Conservation (phyloP, 1,139 yeast genomes). For the Diutina ranongensis region DNA sequence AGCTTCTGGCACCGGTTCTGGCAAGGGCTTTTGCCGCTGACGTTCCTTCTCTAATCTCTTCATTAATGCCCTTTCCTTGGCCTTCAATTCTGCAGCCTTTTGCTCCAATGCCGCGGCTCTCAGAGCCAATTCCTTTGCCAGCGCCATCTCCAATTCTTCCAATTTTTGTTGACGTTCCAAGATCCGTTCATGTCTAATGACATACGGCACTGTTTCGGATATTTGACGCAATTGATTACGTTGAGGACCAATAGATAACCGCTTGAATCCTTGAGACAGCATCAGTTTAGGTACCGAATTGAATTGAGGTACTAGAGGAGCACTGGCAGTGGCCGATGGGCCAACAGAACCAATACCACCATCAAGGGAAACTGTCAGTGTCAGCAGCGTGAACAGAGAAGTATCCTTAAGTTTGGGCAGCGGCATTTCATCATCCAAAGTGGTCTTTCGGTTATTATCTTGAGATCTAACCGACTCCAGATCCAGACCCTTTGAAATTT, state of each 20-base stretch:
- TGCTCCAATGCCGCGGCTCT: constrained; percentile 69
- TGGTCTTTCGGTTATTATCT: constrained; percentile 14
- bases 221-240: constrained; percentile 62
- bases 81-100: constrained; percentile 63
- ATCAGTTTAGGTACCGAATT: not conserved
- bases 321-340: not conserved
- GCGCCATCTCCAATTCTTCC: constrained; percentile 67
- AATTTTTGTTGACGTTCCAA: constrained; percentile 65
- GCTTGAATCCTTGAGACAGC: constrained; percentile 26
- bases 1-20: not conserved
- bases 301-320: not conserved
- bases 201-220: constrained; percentile 74
- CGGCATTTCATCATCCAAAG: constrained; percentile 19
- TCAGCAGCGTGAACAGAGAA: constrained; percentile 21
- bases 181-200: constrained; percentile 63
- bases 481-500: constrained; percentile 18
- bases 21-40: constrained; percentile 5
- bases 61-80: constrained; percentile 45
- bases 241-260: constrained; percentile 49
- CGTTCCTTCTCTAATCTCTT: constrained; percentile 21
- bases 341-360: not conserved
- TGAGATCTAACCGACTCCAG: constrained; percentile 14
- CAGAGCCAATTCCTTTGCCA: constrained; percentile 59
- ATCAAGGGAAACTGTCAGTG: constrained; percentile 7
- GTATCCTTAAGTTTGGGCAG: constrained; percentile 22